phyloP scores from a whole-genome alignment of 805 yeast genomes.

The Sugiyamaella lignohabitans region DNA sequence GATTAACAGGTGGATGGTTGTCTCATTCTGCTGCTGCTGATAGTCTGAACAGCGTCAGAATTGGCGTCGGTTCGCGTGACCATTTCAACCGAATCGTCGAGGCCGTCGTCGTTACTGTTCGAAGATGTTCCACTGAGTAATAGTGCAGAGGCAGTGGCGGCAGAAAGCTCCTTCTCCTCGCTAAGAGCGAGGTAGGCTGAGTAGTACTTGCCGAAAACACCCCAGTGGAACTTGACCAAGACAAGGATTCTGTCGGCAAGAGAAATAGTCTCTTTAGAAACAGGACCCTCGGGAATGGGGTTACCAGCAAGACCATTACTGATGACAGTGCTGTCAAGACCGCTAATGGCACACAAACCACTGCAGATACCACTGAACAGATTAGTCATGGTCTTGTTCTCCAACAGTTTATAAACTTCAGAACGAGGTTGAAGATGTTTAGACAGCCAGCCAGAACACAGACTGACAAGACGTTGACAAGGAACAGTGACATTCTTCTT shows the following conservation, averaged over 20 bases:
- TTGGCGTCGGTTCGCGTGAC: neutral
- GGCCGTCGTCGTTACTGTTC: neutral
- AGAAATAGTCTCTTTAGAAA: conserved; percentile 43
- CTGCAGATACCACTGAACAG: conserved; percentile 13
- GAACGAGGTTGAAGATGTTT: conserved; percentile 83
- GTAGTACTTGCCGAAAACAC: conserved; percentile 71
- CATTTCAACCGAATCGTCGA: neutral
- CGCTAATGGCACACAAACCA: conserved; percentile 14
- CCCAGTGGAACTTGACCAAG: conserved; percentile 72
- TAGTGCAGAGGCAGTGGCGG: conserved; percentile 1
- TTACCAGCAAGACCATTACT: conserved; percentile 13
- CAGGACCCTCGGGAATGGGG: conserved; percentile 17
- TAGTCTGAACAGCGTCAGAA: neutral
- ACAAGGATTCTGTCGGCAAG: conserved; percentile 57
- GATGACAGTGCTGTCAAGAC: conserved; percentile 16
- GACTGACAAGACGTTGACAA: conserved; percentile 43
- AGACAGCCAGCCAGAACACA: conserved; percentile 71
- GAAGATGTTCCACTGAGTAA: neutral
- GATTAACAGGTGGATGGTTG: conserved; percentile 12
- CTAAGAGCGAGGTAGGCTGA: conserved; percentile 24
- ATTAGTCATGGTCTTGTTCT: conserved; percentile 38
- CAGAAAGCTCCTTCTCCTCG: conserved; percentile 2
- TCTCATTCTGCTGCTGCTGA: conserved; percentile 8
- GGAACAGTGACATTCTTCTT: conserved; percentile 20
- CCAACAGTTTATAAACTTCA: conserved; percentile 69